These are phyloP conservation scores for Berkeleyomyces rouxiae DNA, from an alignment of 2,329 filamentous ascomycete species.

Conservation along the genomic window DNA sequence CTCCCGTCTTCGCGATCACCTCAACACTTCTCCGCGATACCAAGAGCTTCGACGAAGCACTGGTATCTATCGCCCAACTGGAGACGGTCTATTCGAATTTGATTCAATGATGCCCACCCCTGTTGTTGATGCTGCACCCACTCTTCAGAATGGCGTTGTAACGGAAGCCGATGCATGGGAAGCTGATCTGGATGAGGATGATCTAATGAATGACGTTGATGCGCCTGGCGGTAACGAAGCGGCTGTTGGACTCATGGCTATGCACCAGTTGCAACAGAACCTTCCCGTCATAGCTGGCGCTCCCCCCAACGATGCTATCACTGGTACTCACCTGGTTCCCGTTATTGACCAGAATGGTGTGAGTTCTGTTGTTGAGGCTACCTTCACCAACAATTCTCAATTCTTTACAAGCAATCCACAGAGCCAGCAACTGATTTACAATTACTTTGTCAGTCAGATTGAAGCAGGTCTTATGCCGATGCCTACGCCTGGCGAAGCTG, in stretches of 20 bases:
- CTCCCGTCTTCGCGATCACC: constrained; percentile 54
- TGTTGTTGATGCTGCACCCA: neutral
- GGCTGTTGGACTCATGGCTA: neutral
- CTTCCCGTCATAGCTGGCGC: neutral
- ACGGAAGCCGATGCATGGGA: neutral
- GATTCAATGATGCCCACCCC: neutral
- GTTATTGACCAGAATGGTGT: neutral
- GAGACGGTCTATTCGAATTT: neutral
- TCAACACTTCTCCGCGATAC: constrained; percentile 43
- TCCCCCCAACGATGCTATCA: too few relatives aligned
- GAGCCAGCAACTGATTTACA: neutral
- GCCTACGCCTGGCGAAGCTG: neutral
- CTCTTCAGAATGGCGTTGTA: neutral
- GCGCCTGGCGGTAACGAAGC: neutral
- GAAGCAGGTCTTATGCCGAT: neutral
- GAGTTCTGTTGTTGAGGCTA: neutral
- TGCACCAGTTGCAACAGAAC: constrained; percentile 1
- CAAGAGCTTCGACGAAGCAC: constrained; percentile 24
- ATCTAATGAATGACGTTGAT: neutral
- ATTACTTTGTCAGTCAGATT: neutral
- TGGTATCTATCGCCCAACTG: neutral
- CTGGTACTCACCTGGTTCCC: neutral
- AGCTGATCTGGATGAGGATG: neutral
- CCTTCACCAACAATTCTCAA: neutral
- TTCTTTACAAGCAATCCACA: neutral